Conservation (phyloP, 2,329 filamentous ascomycete species). For the Claviceps cyperi region DNA sequence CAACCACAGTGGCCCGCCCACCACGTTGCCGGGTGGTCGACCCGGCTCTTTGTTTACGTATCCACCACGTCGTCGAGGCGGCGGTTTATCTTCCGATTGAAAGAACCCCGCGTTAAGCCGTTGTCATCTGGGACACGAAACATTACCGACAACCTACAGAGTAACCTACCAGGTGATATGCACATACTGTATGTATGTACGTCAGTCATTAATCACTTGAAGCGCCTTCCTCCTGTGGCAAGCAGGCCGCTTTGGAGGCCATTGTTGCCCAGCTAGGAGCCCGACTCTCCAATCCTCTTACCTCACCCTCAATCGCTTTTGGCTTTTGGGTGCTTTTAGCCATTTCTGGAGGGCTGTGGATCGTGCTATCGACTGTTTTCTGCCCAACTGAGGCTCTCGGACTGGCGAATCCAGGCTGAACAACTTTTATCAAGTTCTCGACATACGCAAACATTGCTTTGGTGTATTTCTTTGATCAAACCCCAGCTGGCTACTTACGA, state of each 20-base stretch:
- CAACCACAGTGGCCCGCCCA: background rate
- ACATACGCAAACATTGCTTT: background rate
- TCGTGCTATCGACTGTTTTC: background rate
- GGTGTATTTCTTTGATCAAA: background rate
- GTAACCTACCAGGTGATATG: background rate
- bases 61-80: conserved; percentile 5
- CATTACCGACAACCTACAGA: background rate
- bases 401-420: background rate
- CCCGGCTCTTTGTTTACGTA: conserved; percentile 13
- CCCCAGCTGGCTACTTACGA: background rate
- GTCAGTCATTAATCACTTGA: background rate
- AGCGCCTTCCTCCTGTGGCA: background rate
- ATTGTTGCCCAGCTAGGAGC: background rate
- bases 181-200: background rate
- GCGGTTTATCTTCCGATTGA: background rate
- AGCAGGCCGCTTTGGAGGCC: background rate
- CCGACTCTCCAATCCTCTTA: background rate
- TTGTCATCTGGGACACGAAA: background rate
- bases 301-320: background rate
- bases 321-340: background rate
- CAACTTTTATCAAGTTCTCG: background rate
- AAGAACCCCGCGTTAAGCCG: conserved; percentile 11
- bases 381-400: background rate
- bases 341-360: background rate
- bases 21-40: conserved; percentile 11